These are phyloP conservation scores for Penicillium hordei DNA, from an alignment of 2,329 filamentous ascomycete species.

Conservation along the genomic window DNA sequence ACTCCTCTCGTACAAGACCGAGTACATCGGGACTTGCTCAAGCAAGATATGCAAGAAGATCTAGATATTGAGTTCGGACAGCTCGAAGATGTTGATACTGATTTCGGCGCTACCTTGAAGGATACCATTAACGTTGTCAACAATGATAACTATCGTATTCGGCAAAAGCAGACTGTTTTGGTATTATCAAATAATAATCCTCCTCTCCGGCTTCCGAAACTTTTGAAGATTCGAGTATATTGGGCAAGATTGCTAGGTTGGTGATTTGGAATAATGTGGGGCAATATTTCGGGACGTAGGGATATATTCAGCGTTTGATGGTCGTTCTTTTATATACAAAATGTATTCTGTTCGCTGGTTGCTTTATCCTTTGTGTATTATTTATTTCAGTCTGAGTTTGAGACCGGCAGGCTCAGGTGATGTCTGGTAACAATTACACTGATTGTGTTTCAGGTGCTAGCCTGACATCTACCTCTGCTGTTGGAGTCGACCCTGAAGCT, in stretches of 20 bases:
- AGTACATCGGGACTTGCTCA: background rate
- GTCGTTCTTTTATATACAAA: background rate
- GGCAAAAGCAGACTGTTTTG: too few species aligned
- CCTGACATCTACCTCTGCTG: too few species aligned
- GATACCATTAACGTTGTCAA: background rate
- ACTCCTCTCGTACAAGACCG: background rate
- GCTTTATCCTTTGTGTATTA: background rate
- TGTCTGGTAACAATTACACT: background rate
- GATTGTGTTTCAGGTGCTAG: background rate
- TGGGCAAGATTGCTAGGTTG: background rate
- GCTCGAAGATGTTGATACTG: background rate
- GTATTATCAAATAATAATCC: background rate
- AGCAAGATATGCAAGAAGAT: background rate
- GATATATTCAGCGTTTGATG: background rate
- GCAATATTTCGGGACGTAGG: background rate
- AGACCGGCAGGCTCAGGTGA: background rate
- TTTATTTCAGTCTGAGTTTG: too few species aligned
- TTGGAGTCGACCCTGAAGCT: background rate
- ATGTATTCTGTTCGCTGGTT: background rate
- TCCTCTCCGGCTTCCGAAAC: background rate
- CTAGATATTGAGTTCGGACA: background rate
- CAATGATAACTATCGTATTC: background rate
- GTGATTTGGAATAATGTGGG: background rate
- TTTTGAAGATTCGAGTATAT: background rate
- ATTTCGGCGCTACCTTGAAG: background rate